Conservation (phyloP, 495 filamentous ascomycete species). For the Lophiotrema nucula region DNA sequence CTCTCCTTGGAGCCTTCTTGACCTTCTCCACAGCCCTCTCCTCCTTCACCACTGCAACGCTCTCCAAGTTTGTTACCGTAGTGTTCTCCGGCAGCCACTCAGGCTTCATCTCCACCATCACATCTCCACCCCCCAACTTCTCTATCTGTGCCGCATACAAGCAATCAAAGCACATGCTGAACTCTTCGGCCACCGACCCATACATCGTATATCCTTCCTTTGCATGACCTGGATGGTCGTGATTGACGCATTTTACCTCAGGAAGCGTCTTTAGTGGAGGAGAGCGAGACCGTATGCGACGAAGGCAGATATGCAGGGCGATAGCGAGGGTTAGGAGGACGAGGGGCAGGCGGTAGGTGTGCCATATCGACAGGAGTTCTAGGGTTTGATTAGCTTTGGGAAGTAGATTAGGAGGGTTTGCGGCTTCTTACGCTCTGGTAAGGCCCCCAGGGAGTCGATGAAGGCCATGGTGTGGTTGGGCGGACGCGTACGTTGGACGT, state of each 20-base stretch:
- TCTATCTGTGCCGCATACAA: too few species aligned
- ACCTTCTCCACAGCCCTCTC: constrained; percentile 3
- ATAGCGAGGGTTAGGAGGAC: constrained; percentile 35
- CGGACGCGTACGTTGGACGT: too few species aligned
- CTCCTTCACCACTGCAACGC: not conserved
- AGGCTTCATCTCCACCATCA: constrained; percentile 13
- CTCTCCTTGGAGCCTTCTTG: constrained; percentile 28
- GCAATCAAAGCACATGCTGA: too few species aligned
- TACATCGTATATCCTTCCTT: too few species aligned
- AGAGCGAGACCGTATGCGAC: constrained; percentile 22
- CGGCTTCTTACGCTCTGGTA: too few species aligned
- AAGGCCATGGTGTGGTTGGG: too few species aligned
- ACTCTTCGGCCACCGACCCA: too few species aligned
- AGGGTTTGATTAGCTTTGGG: too few species aligned
- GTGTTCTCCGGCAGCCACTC: constrained; percentile 32
- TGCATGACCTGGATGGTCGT: too few species aligned
- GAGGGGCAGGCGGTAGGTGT: constrained; percentile 36
- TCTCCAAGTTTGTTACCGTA: constrained; percentile 10
- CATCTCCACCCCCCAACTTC: too few species aligned
- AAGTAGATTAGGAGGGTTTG: too few species aligned
- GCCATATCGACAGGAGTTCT: constrained; percentile 41
- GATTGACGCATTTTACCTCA: constrained; percentile 26
- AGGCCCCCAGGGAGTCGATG: too few species aligned
- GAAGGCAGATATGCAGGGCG: constrained; percentile 29
- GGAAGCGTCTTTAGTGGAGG: constrained; percentile 25